Base-by-base conservation (phyloP, 208 protist genomes). In the Crithidia fasciculata region DNA sequence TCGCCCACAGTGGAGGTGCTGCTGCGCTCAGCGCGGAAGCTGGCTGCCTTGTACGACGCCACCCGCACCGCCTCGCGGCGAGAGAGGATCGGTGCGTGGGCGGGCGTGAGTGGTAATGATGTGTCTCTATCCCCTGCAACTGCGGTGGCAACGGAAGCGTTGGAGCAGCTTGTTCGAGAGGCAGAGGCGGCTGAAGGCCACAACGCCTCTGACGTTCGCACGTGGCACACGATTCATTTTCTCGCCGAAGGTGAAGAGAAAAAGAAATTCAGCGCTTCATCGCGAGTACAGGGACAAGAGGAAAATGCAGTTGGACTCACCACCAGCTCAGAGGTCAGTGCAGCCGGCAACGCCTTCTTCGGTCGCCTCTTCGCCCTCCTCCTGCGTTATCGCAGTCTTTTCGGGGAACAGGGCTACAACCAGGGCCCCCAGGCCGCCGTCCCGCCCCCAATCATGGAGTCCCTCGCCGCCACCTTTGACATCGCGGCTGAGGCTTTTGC, bases 401-500 rank as follows among this genome's bases (percentile, higher is more conserved):
- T 85, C 18, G 88, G 88, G 2, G 80, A 85, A 28, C 56, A 82
- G 9, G 88, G 85, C 12, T 89, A 89, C 79, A 93, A 93, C 57
- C 83, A 88, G 54, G 89, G 89, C 41, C 86, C 86, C 12, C 89
- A 94, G 15, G 87, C 86, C 7, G 86, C 89, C 18, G 63, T 94
- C n/a, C 86, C 86, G 9, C 84, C 89, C 0, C 50, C 78, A 5
- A 65, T 90, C 13, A 81, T 96, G 74, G 57, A 78, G 44, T 12
- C 66, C 6, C 80, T 96, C 8, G 59, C 72, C 13, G 15, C 40
- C 40, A 47, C 55, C 49, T 92, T 96, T 65, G 66, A 75, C 39
- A 83, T 95, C 18, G 47, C 55, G n/a, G 73, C 79, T 10, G 94
- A 98, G 82, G 92, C 86, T 15, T 98, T 98, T 72, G 94, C 91